Evolutionary conservation across 106 monocot species (phyloP).

Genomic region (Acorus calamus): DNA sequence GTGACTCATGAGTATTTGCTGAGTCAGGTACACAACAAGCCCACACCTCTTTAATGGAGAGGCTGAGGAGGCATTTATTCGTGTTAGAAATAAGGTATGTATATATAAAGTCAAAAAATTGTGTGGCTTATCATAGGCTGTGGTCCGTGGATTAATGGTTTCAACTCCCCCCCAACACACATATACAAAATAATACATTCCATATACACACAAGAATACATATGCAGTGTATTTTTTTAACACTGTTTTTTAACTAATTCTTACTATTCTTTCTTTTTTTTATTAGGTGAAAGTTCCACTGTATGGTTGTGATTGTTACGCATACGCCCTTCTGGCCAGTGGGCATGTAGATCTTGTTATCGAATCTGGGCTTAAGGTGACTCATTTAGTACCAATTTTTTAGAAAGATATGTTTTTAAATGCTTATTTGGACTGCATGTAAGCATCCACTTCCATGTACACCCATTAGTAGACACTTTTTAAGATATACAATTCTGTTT

Average conservation of each 20-base stretch:
- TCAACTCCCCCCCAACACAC: no score
- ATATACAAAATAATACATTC: no score
- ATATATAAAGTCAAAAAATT: neutral
- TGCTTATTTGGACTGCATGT: no score
- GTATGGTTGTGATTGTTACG: slow-evolving; percentile 98
- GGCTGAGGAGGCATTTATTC: slow-evolving; percentile 69
- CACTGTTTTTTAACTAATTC: neutral
- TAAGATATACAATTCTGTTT: neutral
- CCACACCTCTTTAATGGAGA: slow-evolving; percentile 84
- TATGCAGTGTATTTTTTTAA: no score
- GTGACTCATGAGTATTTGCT: neutral
- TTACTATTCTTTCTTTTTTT: neutral
- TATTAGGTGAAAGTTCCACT: slow-evolving; percentile 86
- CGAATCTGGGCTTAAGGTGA: slow-evolving; percentile 94
- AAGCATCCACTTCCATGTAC: no score
- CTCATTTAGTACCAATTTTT: neutral
- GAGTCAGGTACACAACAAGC: slow-evolving; percentile 88
- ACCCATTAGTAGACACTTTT: neutral
- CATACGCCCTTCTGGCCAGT: slow-evolving; percentile 91
- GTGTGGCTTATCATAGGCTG: no score
- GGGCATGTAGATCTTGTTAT: slow-evolving; percentile 97
- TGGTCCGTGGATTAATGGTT: no score
- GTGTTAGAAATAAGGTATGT: slow-evolving; percentile 82
- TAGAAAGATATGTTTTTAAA: no score
- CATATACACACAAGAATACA: no score